Base-by-base conservation (phyloP, 2,329 filamentous ascomycete species). In the Fusarium virguliforme region DNA sequence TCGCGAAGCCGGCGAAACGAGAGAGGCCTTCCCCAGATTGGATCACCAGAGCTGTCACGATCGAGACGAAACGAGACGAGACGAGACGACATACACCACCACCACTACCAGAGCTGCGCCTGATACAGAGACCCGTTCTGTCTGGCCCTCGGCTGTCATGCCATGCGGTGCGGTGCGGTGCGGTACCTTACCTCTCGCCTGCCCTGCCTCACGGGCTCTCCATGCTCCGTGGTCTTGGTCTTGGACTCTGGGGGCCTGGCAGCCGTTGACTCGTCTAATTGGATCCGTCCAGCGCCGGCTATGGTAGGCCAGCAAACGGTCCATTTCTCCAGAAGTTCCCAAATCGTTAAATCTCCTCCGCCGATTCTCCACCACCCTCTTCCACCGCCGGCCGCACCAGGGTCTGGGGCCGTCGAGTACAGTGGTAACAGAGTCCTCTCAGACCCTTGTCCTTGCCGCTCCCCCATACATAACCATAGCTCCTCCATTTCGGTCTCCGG, bases 381-480 rank as follows among this genome's bases (percentile, higher is more conserved):
- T 73, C 73, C 72, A 73, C 72, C 72, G 64, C 64, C 58, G 53
- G 40, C 59, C 63, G 54, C 57, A 66, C 67, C 65, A 70, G 61
- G 74, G 71, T 75, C 73, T 63, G 69, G 73, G 74, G 73, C 75
- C 62, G 58, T 68, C 56, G 58, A 61, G 63, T 60, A 60, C 67
- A 67, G 56, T 59, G 50, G 61, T 61, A 55, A 35, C 37, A 61
- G 60, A 57, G 58, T 61, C 55, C 63, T 63, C 40, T 50, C 50
- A 48, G 53, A 72, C n/a, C 74, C 72, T 70, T 71, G 68, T 71
- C 64, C 71, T 48, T 63, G 67, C 53, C 51, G 65, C 28, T 72
- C 70, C 67, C 71, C 71, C 65, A 74, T 76, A 76, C 74, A 73
- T 76, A 76, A 76, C 60, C 62, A 71, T 64, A 70, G 51, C 67